Conservation (phyloP, 2,329 filamentous ascomycete species). For the Microascus cirrosus region DNA sequence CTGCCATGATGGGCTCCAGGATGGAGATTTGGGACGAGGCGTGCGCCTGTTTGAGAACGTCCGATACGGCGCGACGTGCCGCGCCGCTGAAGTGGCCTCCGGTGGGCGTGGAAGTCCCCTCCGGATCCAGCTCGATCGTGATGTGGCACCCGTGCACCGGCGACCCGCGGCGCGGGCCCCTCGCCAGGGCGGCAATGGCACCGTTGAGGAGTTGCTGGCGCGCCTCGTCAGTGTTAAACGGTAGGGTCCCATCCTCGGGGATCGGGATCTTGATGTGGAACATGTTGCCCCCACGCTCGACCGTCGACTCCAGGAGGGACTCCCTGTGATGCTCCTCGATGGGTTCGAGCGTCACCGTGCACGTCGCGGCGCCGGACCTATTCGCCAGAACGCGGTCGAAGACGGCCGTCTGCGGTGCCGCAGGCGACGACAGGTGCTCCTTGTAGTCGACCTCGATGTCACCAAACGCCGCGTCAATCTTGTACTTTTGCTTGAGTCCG, state of each 20-base stretch:
- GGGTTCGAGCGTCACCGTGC: conserved; percentile 57
- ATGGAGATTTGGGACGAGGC: conserved; percentile 47
- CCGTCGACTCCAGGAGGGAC: conserved; percentile 25
- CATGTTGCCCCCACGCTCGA: conserved; percentile 61
- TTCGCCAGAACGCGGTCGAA: conserved; percentile 76
- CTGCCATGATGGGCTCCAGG: conserved; percentile 90
- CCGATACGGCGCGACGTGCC: conserved; percentile 51
- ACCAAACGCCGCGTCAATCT: conserved; percentile 76
- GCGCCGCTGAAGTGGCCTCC: conserved; percentile 58
- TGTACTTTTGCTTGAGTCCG: conserved; percentile 78
- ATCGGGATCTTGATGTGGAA: conserved; percentile 32
- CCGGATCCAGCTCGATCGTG: conserved; percentile 45
- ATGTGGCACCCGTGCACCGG: conserved; percentile 70
- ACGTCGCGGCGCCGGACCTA: conserved; percentile 67
- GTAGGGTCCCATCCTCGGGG: neutral
- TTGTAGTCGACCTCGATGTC: conserved; percentile 93
- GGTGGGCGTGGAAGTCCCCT: conserved; percentile 51
- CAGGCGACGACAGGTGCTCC: conserved; percentile 58
- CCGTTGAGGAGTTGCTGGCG: conserved; percentile 62
- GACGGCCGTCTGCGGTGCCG: conserved; percentile 43
- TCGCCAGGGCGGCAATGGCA: conserved; percentile 69
- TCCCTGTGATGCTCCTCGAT: conserved; percentile 30
- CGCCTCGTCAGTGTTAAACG: conserved; percentile 27
- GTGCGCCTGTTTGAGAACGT: conserved; percentile 54
- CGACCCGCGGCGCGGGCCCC: conserved; percentile 70